Base-by-base conservation (phyloP, 495 filamentous ascomycete species). In the Xanthoparmelia taractica region DNA sequence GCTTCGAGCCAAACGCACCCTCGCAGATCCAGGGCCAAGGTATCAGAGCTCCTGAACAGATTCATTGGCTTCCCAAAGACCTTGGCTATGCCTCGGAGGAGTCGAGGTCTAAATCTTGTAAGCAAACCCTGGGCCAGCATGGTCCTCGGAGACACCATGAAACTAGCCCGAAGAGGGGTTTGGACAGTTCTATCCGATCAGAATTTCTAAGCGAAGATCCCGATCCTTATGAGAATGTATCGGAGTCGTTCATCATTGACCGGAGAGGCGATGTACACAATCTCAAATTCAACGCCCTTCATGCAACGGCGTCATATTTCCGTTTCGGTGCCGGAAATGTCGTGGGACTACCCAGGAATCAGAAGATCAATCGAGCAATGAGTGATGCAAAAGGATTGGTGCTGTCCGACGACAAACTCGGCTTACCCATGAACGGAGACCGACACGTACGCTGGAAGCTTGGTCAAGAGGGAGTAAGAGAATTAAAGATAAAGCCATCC, bases 261-360 rank as follows among this genome's bases (percentile, higher is more conserved):
- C 75, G 70, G 27, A 80, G 79, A 68, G 88, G 88, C 1, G 88
- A 91, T 69, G 73, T 72, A 20, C 74, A 80, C 55, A 89, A 84
- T 63, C 59, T 87, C 7, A 73, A 74, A 1, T 90, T 86, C 67
- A 86, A 85, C 2, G 81, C 78, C 33, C 73, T 84, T 10, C 88
- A 88, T 66, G 79, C 70, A 52, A 71, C 87, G 27, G 85, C 87
- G 1, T 57, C 66, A 33, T 91, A 88, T 67, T 76, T 73, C 61
- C 85, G 85, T 0, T 65, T 69, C 61, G 88, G 88, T 41, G 71
- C 72, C 54, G 87, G 88, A 0, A 71, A 75, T 48, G 75, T 91
- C 0, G 50, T 91, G 43, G 88, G 88, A 0, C 67, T 82, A 33
- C 67, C 76, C 0, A 50, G 63, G 8, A 68, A 70, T 63, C 70